Percentiles rank a stretch among this genome's conserved stretches.
Conservation (phyloP, 1,139 yeast species). For the Yamadazyma membranifaciens region DNA sequence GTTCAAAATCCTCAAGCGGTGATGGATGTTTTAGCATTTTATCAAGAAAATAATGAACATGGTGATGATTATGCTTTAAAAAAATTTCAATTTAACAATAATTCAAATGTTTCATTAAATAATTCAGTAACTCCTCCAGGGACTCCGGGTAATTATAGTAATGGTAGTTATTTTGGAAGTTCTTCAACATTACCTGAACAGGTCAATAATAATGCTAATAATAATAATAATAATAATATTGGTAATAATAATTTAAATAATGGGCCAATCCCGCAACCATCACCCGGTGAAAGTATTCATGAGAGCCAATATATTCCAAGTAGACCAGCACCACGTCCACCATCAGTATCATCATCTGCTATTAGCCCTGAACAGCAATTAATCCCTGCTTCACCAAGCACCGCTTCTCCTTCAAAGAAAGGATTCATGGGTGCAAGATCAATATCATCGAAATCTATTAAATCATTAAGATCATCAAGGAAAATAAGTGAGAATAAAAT, state of each 20-base stretch:
- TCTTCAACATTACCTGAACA: conserved; percentile 2
- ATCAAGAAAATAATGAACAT: conserved; percentile 63
- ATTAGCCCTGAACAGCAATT: conserved; percentile 9
- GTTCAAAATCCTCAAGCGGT: conserved; percentile 93
- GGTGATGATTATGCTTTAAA: conserved; percentile 74
- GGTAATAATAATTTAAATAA: conserved; percentile 8
- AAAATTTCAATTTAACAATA: conserved; percentile 52
- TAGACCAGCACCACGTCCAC: conserved; percentile 61
- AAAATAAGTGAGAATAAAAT: conserved; percentile 23
- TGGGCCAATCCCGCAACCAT: conserved; percentile 4
- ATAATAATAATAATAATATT: neutral
- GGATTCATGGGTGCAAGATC: conserved; percentile 32
- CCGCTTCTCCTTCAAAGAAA: conserved; percentile 18
- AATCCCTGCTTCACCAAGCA: conserved; percentile 13
- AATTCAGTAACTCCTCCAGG: conserved; percentile 28
- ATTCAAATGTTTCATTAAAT: conserved; percentile 22
- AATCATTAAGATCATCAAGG: conserved; percentile 26
- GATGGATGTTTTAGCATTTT: conserved; percentile 87
- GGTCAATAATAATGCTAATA: conserved; percentile 6
- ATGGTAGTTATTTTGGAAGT: conserved; percentile 4
- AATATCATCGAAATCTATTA: conserved; percentile 40
- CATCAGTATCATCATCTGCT: conserved; percentile 7
- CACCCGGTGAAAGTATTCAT: conserved; percentile 11
- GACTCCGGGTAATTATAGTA: conserved; percentile 20
- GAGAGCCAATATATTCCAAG: conserved; percentile 59